Conservation (phyloP, 768 basidiomycete species). For the Mycena polygramma region DNA sequence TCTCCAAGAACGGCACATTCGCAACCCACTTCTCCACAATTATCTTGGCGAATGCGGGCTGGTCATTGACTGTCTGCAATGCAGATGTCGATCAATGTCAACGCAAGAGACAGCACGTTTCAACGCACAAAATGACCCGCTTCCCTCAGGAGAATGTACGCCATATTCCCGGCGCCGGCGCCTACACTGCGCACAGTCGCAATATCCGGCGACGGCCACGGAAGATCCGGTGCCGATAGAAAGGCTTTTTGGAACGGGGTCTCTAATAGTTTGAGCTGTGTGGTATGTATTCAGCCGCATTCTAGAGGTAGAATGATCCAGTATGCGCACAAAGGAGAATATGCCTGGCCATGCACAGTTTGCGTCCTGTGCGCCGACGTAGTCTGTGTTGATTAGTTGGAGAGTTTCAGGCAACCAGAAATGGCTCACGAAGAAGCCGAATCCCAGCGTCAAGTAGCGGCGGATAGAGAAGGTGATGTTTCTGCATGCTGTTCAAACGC, state of each 20-base stretch:
- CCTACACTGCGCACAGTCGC: constrained; percentile 44
- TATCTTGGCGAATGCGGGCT: constrained; percentile 34
- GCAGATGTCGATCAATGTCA: constrained; percentile 1
- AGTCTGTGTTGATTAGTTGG: constrained; percentile 39
- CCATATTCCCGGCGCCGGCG: constrained; percentile 48
- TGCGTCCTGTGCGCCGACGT: constrained; percentile 46
- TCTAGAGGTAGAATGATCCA: too few species aligned
- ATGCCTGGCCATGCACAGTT: constrained; percentile 47
- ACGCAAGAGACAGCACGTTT: neutral
- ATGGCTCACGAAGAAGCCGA: constrained; percentile 43
- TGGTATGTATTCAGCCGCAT: too few species aligned
- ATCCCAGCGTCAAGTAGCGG: constrained; percentile 47
- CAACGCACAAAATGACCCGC: constrained; percentile 49
- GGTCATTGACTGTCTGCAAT: constrained; percentile 36
- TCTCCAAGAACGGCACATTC: constrained; percentile 28
- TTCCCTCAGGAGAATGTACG: constrained; percentile 44
- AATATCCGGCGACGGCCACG: constrained; percentile 41
- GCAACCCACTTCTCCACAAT: constrained; percentile 36
- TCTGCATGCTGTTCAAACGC: constrained; percentile 3
- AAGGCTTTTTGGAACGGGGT: constrained; percentile 44
- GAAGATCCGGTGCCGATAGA: constrained; percentile 42
- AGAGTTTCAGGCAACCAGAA: neutral
- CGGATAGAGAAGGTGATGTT: constrained; percentile 41
- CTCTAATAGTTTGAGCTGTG: constrained; percentile 42
- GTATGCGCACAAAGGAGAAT: constrained; percentile 42